These are phyloP conservation scores for Fusarium stilboides DNA, from an alignment of 2,329 filamentous ascomycete species.

Conservation along the genomic window DNA sequence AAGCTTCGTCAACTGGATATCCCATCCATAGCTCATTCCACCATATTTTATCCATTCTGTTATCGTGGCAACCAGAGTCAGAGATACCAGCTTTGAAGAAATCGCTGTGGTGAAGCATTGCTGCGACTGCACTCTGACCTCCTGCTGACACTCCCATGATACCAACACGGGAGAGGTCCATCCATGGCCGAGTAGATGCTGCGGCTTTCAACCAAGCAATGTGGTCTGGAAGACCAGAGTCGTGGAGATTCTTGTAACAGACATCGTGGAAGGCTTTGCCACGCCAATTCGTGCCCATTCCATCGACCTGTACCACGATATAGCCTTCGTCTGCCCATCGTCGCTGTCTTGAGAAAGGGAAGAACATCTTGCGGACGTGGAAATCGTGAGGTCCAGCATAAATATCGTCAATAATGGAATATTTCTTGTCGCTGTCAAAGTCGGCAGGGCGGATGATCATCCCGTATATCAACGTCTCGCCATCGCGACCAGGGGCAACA, in stretches of 20 bases:
- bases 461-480: conserved; percentile 48
- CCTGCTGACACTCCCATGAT: conserved; percentile 52
- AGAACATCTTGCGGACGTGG: conserved; percentile 48
- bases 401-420: conserved; percentile 51
- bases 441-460: conserved; percentile 47
- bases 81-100: conserved; percentile 52
- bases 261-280: conserved; percentile 51
- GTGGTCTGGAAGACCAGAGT: conserved; percentile 51
- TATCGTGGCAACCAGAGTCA: conserved; percentile 52
- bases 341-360: conserved; percentile 27
- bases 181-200: conserved; percentile 47
- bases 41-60: conserved; percentile 52
- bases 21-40: conserved; percentile 56
- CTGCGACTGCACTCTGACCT: conserved; percentile 51
- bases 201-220: conserved; percentile 51
- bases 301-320: conserved; percentile 51
- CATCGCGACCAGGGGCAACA: conserved; percentile 46
- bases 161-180: conserved; percentile 51
- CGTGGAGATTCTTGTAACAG: conserved; percentile 51
- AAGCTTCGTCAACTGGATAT: conserved; percentile 51
- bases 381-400: conserved; percentile 52
- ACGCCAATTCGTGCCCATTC: conserved; percentile 54
- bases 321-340: conserved; percentile 51
- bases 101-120: conserved; percentile 48
- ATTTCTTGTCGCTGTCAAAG: conserved; percentile 46